Evolutionary conservation across 2,329 filamentous ascomycete species (phyloP), one percentile per base, ranked within the genome.

Genomic region (Paraphaeosphaeria sporulosa): DNA sequence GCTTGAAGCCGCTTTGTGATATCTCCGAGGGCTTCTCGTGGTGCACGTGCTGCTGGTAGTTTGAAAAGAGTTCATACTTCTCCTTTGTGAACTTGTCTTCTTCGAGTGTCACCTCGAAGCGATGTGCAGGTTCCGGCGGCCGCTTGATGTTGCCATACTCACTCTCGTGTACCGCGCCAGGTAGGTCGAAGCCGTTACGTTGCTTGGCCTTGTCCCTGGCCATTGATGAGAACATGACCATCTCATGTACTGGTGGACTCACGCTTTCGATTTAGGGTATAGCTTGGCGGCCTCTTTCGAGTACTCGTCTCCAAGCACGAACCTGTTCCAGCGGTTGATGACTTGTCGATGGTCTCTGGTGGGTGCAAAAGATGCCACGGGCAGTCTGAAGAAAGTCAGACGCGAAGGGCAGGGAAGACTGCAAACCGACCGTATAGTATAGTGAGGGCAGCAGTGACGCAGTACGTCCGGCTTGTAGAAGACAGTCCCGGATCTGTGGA

Each of bases 401-500:
- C 42, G 17, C 34, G 17, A 8, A 23, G 25, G 42, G 25, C 32
- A 32, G 8, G 36, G 4, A 19, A 1, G 4, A 6, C 12, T 25
- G 19, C 12, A 30, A 4, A 58, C 73, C 55, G 67, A 82, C 81
- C 81, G 87, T 56, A 95, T 89, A 0, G 91, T 93, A 76, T 94
- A 98, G 73, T 97, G 93, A 47, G 94, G 93, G 76, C 95, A 99
- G 72, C 95, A 99, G 63, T 93, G 91, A 58, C 88, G 84, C 60
- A 85, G 85, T 70, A 92, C 89, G 76, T 95, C 90, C 15, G 92
- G 91, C 62, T 92, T 88, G 78, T 95, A 95, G 51, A 95, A 81
- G 9, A 93, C 81, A 30, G 80, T 87, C 17, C 84, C 84, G 42
- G 83, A 85, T 66, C 83, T 76, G 50, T 19, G 21, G 42, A 25